phyloP scores from a whole-genome alignment of 2,329 filamentous ascomycete species.

The Beauveria sp. region DNA sequence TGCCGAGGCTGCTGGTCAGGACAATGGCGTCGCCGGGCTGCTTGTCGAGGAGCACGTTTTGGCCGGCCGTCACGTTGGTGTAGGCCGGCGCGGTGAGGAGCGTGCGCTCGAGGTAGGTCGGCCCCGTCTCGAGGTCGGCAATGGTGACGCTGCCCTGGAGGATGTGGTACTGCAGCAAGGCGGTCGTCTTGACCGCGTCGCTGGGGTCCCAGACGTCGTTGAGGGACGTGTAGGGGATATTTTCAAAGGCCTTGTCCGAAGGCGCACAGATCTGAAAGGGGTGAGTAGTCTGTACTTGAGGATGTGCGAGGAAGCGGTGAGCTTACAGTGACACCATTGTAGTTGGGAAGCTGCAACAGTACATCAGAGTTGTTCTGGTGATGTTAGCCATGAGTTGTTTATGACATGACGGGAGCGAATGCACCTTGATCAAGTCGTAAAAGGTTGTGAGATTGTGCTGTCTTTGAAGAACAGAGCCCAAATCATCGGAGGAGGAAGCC shows the following conservation, averaged over 20 bases:
- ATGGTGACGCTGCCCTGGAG: conserved; percentile 42
- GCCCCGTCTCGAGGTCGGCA: conserved; percentile 27
- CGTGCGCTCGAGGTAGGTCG: conserved; percentile 33
- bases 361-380: conserved; percentile 38
- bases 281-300: too few relatives aligned
- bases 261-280: conserved; percentile 44
- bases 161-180: conserved; percentile 55
- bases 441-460: conserved; percentile 37
- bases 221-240: conserved; percentile 44
- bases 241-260: conserved; percentile 48
- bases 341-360: conserved; percentile 35
- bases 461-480: conserved; percentile 31
- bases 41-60: conserved; percentile 39
- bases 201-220: conserved; percentile 38
- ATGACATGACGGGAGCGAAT: neutral
- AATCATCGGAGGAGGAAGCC: conserved; percentile 21
- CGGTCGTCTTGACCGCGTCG: conserved; percentile 34
- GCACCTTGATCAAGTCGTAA: conserved; percentile 35
- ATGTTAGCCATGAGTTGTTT: neutral
- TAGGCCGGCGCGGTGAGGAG: conserved; percentile 34
- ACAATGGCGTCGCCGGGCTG: conserved; percentile 34
- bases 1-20: conserved; percentile 42
- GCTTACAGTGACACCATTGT: conserved; percentile 37
- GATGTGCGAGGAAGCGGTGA: neutral
- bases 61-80: conserved; percentile 42